Base-by-base conservation (phyloP, 176 grass and related monocot species). In the Ampelocalamus luodianensis region DNA sequence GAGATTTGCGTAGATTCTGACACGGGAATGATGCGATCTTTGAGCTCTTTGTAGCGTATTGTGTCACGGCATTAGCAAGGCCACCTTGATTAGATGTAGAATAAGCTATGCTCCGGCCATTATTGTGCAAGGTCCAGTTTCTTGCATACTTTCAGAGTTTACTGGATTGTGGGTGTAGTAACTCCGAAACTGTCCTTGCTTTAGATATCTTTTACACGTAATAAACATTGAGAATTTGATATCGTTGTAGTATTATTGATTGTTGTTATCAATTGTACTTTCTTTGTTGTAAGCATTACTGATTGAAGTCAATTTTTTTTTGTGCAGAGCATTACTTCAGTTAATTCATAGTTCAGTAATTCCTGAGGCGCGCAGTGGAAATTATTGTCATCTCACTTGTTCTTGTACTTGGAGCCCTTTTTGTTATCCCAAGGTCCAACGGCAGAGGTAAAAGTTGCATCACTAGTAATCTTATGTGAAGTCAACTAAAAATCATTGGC, bases 341-440 rank as follows among this genome's bases (percentile, higher is more conserved):
- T 53, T 54, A 48, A 37, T 32, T 77, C 69, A 32, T 43, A 51
- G 8, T 64, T 38, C 51, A 70, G 29, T 73, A 72, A 76, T 59
- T 53, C 43, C 20, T 62, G 26, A 63, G 87, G 58, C 39, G 53
- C 44, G 11, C 50, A 7, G 93, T 93, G 95, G 93, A 91, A 73
- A 65, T 90, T 9, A 45, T 92, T 83, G 55, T 90, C 27, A 26
- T 82, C 46, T 73, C 18, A 13, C 73, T 91, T 55, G 50, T 95
- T 88, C 39, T 98, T 85, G 79, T 78, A 24, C 36, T 95, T 15
- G 93, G 90, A 81, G 76, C 71, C 20, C 22, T 95, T 32, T 89
- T 89, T 83, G 34, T 93, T 79, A 82, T 95, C 49, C 89, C 93
- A 56, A 89, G 78, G 86, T 90, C 95, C 24, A 77, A 88, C 6